A percentile compares a stretch with the other conserved stretches of the same genome.
phyloP scores from a whole-genome alignment of 768 basidiomycete genomes.

The Phanerodontia chrysosporium region DNA sequence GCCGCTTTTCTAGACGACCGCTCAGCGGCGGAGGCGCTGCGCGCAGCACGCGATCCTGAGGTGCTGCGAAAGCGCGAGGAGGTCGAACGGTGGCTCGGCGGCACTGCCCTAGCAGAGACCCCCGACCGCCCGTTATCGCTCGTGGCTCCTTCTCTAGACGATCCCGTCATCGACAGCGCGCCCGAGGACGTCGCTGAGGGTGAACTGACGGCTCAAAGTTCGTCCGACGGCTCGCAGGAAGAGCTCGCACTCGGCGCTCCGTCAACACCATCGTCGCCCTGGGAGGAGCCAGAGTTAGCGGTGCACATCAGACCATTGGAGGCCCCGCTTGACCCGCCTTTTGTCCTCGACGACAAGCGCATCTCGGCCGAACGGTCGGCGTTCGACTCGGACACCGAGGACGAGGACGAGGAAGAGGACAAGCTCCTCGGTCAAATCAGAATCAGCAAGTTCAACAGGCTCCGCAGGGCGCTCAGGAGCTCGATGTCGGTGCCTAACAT shows the following conservation, averaged over 20 bases:
- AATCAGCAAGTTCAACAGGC: background rate
- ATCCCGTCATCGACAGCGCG: background rate
- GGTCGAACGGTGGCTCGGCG: background rate
- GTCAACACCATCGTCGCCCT: background rate
- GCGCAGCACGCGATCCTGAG: background rate
- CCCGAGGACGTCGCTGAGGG: background rate
- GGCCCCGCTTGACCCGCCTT: background rate
- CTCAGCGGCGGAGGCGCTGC: background rate
- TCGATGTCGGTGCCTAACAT: slow-evolving; percentile 9
- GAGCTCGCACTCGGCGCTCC: background rate
- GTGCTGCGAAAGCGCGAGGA: background rate
- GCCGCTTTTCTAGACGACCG: background rate
- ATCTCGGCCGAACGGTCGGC: slow-evolving; percentile 3
- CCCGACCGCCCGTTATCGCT: background rate
- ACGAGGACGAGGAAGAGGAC: background rate
- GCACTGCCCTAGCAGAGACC: background rate
- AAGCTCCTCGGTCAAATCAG: background rate
- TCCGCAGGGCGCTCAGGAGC: slow-evolving; percentile 1
- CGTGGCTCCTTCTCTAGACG: background rate
- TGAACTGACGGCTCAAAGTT: background rate
- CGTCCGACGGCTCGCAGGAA: background rate
- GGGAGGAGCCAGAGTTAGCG: background rate
- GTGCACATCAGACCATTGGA: background rate
- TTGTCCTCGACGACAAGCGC: background rate
- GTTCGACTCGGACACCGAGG: slow-evolving; percentile 11